A percentile compares a stretch with the other conserved stretches of the same genome.
Evolutionary conservation across 78 protist species (phyloP).

Genomic region (Andalucia godoyi): DNA sequence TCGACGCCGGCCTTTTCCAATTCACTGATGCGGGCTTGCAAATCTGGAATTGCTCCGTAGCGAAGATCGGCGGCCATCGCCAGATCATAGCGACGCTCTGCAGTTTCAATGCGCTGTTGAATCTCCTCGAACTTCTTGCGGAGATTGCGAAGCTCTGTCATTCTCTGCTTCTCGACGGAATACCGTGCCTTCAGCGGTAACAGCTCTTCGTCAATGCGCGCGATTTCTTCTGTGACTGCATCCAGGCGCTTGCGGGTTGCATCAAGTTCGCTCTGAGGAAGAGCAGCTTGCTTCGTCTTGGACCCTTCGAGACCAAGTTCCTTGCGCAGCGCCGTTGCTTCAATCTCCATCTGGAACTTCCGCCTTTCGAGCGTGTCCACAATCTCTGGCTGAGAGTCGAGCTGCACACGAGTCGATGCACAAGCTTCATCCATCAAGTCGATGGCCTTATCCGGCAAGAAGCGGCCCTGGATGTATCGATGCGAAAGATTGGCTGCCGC

Average conservation of each 20-base stretch:
- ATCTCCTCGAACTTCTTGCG: slow-evolving; percentile 56
- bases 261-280: too few relatives aligned
- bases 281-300: too few relatives aligned
- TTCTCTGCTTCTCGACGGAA: slow-evolving; percentile 63
- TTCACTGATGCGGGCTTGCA: slow-evolving; percentile 36
- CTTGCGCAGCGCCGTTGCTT: slow-evolving; percentile 61
- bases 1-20: not conserved
- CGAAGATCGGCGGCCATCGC: slow-evolving; percentile 71
- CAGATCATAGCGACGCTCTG: slow-evolving; percentile 70
- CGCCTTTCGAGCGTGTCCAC: slow-evolving; percentile 76
- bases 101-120: slow-evolving; percentile 45
- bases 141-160: slow-evolving; percentile 47
- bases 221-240: slow-evolving; percentile 42
- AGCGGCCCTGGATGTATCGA: slow-evolving; percentile 85
- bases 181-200: slow-evolving; percentile 51
- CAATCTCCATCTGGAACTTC: slow-evolving; percentile 83
- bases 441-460: slow-evolving; percentile 98
- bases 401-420: slow-evolving; percentile 75
- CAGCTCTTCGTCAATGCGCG: slow-evolving; percentile 50
- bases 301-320: slow-evolving; percentile 57
- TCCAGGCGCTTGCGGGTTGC: slow-evolving; percentile 37
- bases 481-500: slow-evolving; percentile 76
- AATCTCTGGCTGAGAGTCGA: slow-evolving; percentile 87
- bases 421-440: slow-evolving; percentile 96
- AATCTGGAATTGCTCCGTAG: slow-evolving; percentile 80